Base-by-base conservation (phyloP, 495 filamentous ascomycete genomes). In the Penicillium subrubescens region DNA sequence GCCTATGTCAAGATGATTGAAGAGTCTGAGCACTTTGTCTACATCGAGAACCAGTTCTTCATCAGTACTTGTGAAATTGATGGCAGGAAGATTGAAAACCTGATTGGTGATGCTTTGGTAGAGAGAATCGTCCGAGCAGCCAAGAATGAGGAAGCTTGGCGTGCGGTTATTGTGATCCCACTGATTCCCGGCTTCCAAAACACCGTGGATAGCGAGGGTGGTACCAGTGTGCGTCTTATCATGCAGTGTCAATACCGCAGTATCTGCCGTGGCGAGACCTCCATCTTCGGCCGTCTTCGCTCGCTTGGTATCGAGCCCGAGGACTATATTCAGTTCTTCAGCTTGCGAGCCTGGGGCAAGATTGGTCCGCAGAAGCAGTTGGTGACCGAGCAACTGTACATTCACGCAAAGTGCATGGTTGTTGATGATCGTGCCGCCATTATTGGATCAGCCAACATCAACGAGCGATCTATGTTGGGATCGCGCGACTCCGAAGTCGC, bases 41-140 rank as follows among this genome's bases (percentile, higher is more conserved):
- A 99, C 74, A 96, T 99, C 64, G 95, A 99, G 71, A 99, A 99
- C 73, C 95, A 99, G 75, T 99, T 99, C 81, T 99, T 96, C 79
- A 91, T 99, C 79, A 95, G 89, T 59, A 96, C 91, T 60, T 96
- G 92, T 62, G 90, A 94, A 67, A 92, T 94, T 17, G 87, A 96
- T 60, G 91, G 90, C 41, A 90, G 87, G 50, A 91, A 88, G 71
- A 94, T 99, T 61, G 87, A 94, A 71, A 99, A 99, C 68, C 83
- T 87, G 63, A 97, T 99, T 68, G 94, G 96, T 27, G 95, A 99
- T 80, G 94, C 95, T 3, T 80, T 99, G 53, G 96, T 98, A 11
- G 91, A 96, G 71, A 88, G 95, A 53, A 95, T 97, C 69, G 87
- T 92, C 52, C 85, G 92, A 56, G 95, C 95, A 2, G 87, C 91